Evolutionary conservation across 129 eudicot genomes (phyloP), one percentile per base, ranked within the genome.

Genomic region (Helianthus tuberosus): DNA sequence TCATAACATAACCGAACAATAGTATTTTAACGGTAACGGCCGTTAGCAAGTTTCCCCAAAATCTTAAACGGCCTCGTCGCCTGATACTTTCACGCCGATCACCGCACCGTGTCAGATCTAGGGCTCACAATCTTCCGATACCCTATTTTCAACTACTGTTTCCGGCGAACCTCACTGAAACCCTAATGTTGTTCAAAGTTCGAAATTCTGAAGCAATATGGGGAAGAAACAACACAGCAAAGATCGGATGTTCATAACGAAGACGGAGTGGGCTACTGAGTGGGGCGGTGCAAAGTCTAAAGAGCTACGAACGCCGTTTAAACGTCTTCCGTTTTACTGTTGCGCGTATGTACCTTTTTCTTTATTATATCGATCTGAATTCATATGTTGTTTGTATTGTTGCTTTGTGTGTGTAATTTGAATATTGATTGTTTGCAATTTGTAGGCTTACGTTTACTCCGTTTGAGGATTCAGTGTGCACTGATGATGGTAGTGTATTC

Each of bases 171-270:
- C 62, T 50, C 51, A 35, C 27, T 44, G 51, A 61, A 75, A 79
- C 82, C 87, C 87, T 79, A 83, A 71, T 23, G n/a, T 69, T 2
- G 9, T 51, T 15, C 23, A 12, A 27, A 58, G 43, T 23, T 63
- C 2, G 11, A 20, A n/a, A 15, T 5, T 36, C 51, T 10, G 50
- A 52, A 71, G 59, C 78, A 79, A 69, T 3, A 90, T 94, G 98
- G 98, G 98, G 89, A 94, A 94, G 91, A 94, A 94, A 66, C 98
- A 94, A 73, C 98, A 94, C 86, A 94, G 98, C 78, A 94, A 94
- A 69, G 97, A 94, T 71, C 96, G 98, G 23, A 88, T 94, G 97
- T 94, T 50, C 84, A 77, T 94, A 0, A 94, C 98, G 39, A 91
- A 81, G 75, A 94, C 98, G 70, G 98, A 94, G 77, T 94, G 98